A percentile compares a stretch with the other conserved stretches of the same genome.
Evolutionary conservation across 306 rosid species (phyloP).

Genomic region (Glycyrrhiza uralensis): DNA sequence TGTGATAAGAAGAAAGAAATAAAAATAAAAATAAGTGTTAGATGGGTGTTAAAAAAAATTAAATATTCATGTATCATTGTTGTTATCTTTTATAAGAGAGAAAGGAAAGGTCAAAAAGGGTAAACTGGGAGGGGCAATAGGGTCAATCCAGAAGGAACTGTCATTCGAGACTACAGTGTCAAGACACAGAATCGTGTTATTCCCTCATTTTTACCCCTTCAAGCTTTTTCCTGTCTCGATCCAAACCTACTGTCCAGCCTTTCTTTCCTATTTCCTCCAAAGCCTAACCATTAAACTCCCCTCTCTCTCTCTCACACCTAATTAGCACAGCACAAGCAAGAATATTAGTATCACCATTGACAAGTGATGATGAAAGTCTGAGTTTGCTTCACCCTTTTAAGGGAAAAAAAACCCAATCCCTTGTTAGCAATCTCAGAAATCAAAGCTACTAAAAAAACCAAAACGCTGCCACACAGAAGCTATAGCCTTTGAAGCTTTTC

Average conservation of each 20-base stretch:
- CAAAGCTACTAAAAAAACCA: conserved; percentile 37
- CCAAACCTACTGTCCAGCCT: conserved; percentile 38
- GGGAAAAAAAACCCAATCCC: conserved; percentile 39
- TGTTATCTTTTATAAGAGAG: background rate
- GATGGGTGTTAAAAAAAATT: too few species aligned
- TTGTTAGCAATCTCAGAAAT: conserved; percentile 39
- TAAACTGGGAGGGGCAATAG: conserved; percentile 35
- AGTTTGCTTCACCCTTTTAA: conserved; percentile 51
- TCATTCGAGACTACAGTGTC: conserved; percentile 59
- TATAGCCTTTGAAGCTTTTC: conserved; percentile 22
- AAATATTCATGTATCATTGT: too few species aligned
- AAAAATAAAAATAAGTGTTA: too few species aligned
- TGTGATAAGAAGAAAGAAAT: too few species aligned
- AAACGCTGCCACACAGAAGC: background rate
- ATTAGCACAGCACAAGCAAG: conserved; percentile 8
- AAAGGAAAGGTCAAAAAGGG: conserved; percentile 10
- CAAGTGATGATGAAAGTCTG: conserved; percentile 16
- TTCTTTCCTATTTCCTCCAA: conserved; percentile 43
- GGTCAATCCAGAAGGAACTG: conserved; percentile 52
- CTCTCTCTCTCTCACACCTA: conserved; percentile 2
- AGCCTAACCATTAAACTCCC: conserved; percentile 16
- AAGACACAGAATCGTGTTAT: conserved; percentile 64
- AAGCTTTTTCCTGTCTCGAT: conserved; percentile 51
- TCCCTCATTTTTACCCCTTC: conserved; percentile 44
- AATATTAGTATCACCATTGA: conserved; percentile 29